Evolutionary conservation across 345 rosid genomes (phyloP).

Genomic region (Eucalyptus melliodora): DNA sequence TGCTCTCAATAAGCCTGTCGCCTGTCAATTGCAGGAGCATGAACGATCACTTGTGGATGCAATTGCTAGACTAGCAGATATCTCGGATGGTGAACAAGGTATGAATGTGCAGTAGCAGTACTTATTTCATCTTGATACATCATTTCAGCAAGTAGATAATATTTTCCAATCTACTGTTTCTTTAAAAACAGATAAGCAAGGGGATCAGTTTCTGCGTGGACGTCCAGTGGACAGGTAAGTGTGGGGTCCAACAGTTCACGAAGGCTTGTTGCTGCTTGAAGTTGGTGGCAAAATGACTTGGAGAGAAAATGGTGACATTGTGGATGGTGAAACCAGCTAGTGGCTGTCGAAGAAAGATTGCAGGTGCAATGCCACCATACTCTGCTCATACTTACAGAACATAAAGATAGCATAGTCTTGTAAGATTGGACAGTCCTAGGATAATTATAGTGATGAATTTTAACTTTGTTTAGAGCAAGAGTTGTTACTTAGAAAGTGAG

Average conservation of each 20-base stretch:
- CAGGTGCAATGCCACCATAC: neutral
- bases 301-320: neutral
- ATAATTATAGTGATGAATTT: neutral
- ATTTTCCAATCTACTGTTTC: neutral
- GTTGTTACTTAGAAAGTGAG: neutral
- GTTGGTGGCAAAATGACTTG: neutral
- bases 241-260: neutral
- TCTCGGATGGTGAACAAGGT: slow-evolving; percentile 73
- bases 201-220: slow-evolving; percentile 12
- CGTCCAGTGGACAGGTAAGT: slow-evolving; percentile 14
- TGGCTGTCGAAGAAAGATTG: neutral
- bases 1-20: neutral
- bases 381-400: neutral
- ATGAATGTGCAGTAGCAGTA: neutral
- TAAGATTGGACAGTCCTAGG: neutral
- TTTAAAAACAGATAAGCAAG: slow-evolving; percentile 23
- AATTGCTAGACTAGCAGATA: slow-evolving; percentile 54
- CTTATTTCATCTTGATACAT: neutral
- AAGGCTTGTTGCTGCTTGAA: neutral
- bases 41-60: slow-evolving; percentile 70
- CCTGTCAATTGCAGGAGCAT: slow-evolving; percentile 42
- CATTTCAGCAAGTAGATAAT: neutral
- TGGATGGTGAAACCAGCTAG: neutral
- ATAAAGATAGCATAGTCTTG: neutral
- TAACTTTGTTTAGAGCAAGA: neutral